Evolutionary conservation across 257 asterid species (phyloP), one percentile per base, ranked within the genome.

Genomic region (Solanum corneliomulleri): DNA sequence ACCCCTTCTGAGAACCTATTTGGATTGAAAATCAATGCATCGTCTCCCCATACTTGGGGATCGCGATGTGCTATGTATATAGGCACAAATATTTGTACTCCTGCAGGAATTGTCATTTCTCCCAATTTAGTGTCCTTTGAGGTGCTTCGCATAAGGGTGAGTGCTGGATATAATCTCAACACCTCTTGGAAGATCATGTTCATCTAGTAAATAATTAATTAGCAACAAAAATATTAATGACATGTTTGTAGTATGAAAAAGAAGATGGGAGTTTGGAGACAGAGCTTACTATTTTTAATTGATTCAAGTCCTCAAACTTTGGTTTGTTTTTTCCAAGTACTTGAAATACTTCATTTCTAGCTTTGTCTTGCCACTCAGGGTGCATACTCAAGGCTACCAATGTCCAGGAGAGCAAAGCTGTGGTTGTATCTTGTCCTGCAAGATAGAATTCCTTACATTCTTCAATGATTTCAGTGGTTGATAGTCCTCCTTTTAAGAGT

Each of bases 351-450:
- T 89, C 91, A 25, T 83, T 86, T 42, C 91, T 82, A 4, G 91
- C 87, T 52, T 49, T 86, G n/a, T 86, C 87, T 83, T 89, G 91
- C 91, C 91, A 89, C 45, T 86, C 35, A 44, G 89, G 89, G 81
- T 86, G 91, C 87, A 86, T 89, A 31, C 85, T 52, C 87, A 89
- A 47, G 42, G 66, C 83, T 14, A 89, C 81, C 81, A 89, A 13
- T 8, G 91, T 89, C 91, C 91, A 89, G 5, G 87, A 72, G n/a
- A 89, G 91, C 86, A 86, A 86, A 60, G 86, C 87, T 21, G 88
- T 87, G 10, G 91, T 86, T 29, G 89, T 88, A 68, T 88, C 90
- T 82, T 88, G 90, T 68, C 90, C 87, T 16, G 90, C 90, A 71
- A 88, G 74, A 83, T 88, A 86, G 87, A 88, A 88, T 68, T 86